Base-by-base conservation (phyloP, 2,329 filamentous ascomycete genomes). In the Allantophomopsis cytisporea region DNA sequence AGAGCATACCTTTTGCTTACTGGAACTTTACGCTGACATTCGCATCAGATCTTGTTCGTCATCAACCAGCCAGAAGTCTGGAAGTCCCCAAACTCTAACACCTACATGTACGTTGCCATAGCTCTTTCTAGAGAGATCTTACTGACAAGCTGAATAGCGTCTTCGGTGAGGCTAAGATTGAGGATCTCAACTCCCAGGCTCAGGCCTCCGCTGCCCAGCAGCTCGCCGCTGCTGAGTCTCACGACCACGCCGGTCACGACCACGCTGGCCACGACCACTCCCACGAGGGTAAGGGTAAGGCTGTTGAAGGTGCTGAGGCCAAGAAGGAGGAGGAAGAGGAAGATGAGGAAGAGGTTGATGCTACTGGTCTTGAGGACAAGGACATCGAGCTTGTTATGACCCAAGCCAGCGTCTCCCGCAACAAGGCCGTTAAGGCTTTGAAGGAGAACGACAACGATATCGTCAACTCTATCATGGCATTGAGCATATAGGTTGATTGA, bases 401-500 rank as follows among this genome's bases (percentile, higher is more conserved):
- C 54, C 89, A 98, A 69, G 91, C 91, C 55, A 91, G 73, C 57
- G 93, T 98, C 56, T 94, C 86, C 54, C 78, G 91, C 64, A 95
- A 94, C 71, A 96, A 96, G 79, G 91, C 91, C 45, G 78, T 98
- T 71, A 98, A 96, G 71, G 91, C 93, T 41, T 75, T 98, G 60
- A 88, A 87, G 73, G 91, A 96, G 73, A 98, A 98, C 62, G 89
- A 96, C 69, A 95, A 96, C 59, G 91, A 98, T 62, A 98, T 98
- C 69, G 91, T 98, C 73, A 98, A 98, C 76, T 95, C 91, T 55
- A 98, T 98, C 71, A 98, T 98, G 91, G 88, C 89, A 53, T 70
- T 98, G 63, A 87, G 83, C 71, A 80, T 86, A 73, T 88, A 70
- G 61, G 36, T 41, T 32, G 36, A 33, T 23, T 37, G 23, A 3